Evolutionary conservation across 2,329 filamentous ascomycete species (phyloP), one percentile per base, ranked within the genome.

Genomic region (Sporothrix brunneoviolacea): DNA sequence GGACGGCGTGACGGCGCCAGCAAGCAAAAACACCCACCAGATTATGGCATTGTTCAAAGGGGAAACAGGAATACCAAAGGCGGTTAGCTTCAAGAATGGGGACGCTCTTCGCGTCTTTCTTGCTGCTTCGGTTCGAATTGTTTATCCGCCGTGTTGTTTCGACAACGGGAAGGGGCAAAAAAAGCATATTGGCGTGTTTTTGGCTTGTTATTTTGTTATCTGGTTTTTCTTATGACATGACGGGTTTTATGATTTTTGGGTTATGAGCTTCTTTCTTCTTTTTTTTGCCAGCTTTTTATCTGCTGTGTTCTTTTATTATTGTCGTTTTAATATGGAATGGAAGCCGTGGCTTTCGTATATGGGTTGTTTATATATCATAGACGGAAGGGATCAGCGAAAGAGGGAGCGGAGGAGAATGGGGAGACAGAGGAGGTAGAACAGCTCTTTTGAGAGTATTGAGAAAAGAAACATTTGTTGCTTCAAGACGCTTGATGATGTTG

Each of bases 221-320:
- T 38, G 36, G 12, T 22, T n/a, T 43, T 47, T 38, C 22, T 52
- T 32, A 53, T 27, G 52, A 52, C 49, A 46, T 52, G 40, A 54
- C 18, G 51, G 45, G 38, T 28, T 50, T 56, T 55, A 54, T 53
- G 53, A 48, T 56, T 51, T 53, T 52, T 52, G 46, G 50, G 16
- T 53, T 54, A 51, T 51, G 49, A 54, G 44, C 50, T 55, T 50
- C 38, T 58, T 46, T 50, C 43, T 52, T 53, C 48, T 54, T 35
- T 27, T 32, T 19, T 27, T 36, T 28, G 40, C 47, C 27, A 16
- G n/a, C 46, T 32, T n/a, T 45, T 50, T 43, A 40, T 40, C 39
- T 49, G 19, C 24, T 30, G 21, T 50, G n/a, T 19, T 46, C 8
- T 32, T 47, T 39, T 43, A 40, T 36, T 52, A 43, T 37, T 32